Percentiles rank a stretch among this genome's conserved stretches.
phyloP scores from a whole-genome alignment of 2,329 filamentous ascomycete species.

The Delphinella strobiligena region DNA sequence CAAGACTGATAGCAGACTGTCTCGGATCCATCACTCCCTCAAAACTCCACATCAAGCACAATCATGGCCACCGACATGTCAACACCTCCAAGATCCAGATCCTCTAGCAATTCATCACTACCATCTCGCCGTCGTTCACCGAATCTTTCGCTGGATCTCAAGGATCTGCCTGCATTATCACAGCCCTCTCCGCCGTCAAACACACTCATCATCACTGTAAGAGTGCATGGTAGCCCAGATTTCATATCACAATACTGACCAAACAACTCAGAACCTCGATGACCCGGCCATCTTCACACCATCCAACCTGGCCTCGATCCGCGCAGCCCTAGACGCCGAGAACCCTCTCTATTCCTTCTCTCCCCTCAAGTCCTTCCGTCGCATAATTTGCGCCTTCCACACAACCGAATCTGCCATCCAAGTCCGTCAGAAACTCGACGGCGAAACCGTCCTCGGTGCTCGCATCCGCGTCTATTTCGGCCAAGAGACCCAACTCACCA shows the following conservation, averaged over 20 bases:
- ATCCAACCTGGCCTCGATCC: constrained; percentile 62
- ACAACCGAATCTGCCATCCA: constrained; percentile 55
- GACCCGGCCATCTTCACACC: constrained; percentile 62
- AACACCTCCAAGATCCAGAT: constrained; percentile 5
- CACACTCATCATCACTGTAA: constrained; percentile 65
- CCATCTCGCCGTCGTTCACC: constrained; percentile 25
- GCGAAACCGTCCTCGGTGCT: constrained; percentile 60
- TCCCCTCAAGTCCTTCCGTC: constrained; percentile 69
- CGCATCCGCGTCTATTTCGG: constrained; percentile 55
- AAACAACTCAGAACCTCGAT: constrained; percentile 48
- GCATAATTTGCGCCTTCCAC: constrained; percentile 70
- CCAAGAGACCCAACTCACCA: constrained; percentile 35
- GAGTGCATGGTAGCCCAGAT: constrained; percentile 8
- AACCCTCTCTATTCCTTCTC: constrained; percentile 66
- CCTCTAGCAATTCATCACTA: not conserved
- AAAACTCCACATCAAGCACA: not conserved
- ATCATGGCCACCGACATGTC: constrained; percentile 3
- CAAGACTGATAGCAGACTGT: too few species aligned
- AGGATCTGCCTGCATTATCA: constrained; percentile 54
- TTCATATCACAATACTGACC: constrained; percentile 7
- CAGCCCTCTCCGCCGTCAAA: constrained; percentile 68
- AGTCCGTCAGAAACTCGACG: constrained; percentile 62
- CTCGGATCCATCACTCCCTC: too few species aligned
- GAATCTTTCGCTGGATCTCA: constrained; percentile 59
- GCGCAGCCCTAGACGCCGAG: constrained; percentile 56